These are phyloP conservation scores for Chaetomiaceae sp. DNA, from an alignment of 2,329 filamentous ascomycete species.

Conservation along the genomic window DNA sequence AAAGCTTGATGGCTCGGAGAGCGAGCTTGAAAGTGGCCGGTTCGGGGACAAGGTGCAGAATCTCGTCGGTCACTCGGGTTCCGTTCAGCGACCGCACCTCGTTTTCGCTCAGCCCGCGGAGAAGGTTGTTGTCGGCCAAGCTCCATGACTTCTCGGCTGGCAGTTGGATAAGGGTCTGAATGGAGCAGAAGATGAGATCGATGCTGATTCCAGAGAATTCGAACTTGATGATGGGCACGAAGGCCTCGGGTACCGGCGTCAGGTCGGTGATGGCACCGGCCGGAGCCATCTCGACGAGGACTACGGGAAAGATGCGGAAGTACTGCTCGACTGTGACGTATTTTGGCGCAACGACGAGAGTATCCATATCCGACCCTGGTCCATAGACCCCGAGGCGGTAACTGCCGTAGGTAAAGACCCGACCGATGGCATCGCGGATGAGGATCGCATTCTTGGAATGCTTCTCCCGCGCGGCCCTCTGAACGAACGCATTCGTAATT, in stretches of 20 bases:
- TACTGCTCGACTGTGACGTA: conserved; percentile 87
- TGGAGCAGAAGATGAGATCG: conserved; percentile 82
- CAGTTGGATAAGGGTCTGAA: conserved; percentile 64
- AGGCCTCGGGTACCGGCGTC: conserved; percentile 79
- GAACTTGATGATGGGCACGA: conserved; percentile 96
- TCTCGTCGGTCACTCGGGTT: conserved; percentile 89
- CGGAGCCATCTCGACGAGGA: conserved; percentile 70
- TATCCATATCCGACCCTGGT: conserved; percentile 96
- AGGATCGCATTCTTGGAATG: conserved; percentile 66
- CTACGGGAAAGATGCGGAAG: conserved; percentile 78
- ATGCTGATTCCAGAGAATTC: conserved; percentile 88
- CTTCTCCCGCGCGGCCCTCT: conserved; percentile 68
- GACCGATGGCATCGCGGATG: conserved; percentile 78
- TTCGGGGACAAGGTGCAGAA: conserved; percentile 82
- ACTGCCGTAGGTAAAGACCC: conserved; percentile 94
- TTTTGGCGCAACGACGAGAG: conserved; percentile 83
- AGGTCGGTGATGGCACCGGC: conserved; percentile 77
- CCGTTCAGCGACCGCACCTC: conserved; percentile 89
- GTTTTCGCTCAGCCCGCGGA: conserved; percentile 79
- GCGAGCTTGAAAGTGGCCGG: conserved; percentile 84
- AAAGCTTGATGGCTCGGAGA: conserved; percentile 87
- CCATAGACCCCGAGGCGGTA: conserved; percentile 91
- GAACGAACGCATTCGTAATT: conserved; percentile 82
- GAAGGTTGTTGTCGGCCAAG: conserved; percentile 74
- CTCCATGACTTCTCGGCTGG: conserved; percentile 61